Evolutionary conservation across 805 yeast genomes (phyloP), one percentile per base, ranked within the genome.

Genomic region (Zygotorulaspora florentina): DNA sequence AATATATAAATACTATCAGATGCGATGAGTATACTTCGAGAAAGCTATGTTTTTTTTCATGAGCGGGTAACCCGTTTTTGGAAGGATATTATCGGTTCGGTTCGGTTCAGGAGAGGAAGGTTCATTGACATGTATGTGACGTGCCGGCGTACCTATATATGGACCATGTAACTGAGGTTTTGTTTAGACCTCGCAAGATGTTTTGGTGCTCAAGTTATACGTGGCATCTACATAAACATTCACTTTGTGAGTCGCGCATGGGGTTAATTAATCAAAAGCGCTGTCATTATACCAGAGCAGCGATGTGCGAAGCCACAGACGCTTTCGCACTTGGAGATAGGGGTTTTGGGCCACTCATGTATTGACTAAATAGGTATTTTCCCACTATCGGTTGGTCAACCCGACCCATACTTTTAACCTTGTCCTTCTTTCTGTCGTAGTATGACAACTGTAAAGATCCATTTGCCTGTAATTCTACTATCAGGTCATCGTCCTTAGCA

Each of bases 331-430:
- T 52, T 18, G 54, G 59, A 16, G 65, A 61, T 33, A 64, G 43
- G 2, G 69, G 66, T 13, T 57, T 58, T 8, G 61, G 71, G 2
- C 87, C 91, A 53, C 85, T 76, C 54, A 89, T 66, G 62, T 91
- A 90, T 64, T 83, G 87, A 53, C 85, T 68, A 53, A 89, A 79
- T 45, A 90, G 68, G n/a, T 84, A 69, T 50, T 80, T 77, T 1
- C 86, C 75, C 4, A 89, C 72, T 13, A 78, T 59, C 2, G 91
- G 86, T 42, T 79, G 78, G 8, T 68, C 57, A 2, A 88, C 82
- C 5, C 56, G 55, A 1, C 96, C 96, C 62, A 90, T 59, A 1
- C 53, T 48, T 38, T 57, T 46, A 6, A 62, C 64, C 18, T 70
- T 70, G 18, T 55, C 58, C 12, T 68, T 64, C n/a, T 65, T 62